Evolutionary conservation across 257 asterid species (phyloP).

Genomic region (Capsicum rhomboideum): DNA sequence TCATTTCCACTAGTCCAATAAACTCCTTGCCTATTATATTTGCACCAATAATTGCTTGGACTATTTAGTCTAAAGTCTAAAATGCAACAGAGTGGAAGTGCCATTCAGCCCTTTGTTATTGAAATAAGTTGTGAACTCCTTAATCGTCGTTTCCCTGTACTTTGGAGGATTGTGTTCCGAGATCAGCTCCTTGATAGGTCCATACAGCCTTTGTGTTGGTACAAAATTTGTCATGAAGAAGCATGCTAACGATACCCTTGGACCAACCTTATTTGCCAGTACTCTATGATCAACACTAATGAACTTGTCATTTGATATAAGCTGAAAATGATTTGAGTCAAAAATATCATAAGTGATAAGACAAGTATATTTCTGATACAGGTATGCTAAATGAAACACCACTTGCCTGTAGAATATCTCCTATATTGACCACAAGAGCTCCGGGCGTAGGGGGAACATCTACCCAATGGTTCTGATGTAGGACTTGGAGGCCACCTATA

Average conservation of each 20-base stretch:
- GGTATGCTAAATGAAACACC: background rate
- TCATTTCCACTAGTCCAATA: background rate
- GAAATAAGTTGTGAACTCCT: background rate
- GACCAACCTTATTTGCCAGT: slow-evolving; percentile 10
- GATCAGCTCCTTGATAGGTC: slow-evolving; percentile 13
- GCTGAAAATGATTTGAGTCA: slow-evolving; percentile 4
- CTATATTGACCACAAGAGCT: slow-evolving; percentile 20
- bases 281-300: slow-evolving; percentile 19
- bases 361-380: background rate
- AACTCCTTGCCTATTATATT: background rate
- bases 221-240: slow-evolving; percentile 14
- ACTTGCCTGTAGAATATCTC: slow-evolving; percentile 22
- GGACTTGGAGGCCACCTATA: slow-evolving; percentile 22
- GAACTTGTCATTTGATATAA: slow-evolving; percentile 18
- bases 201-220: slow-evolving; percentile 11
- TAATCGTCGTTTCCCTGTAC: slow-evolving; percentile 16
- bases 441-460: slow-evolving; percentile 26
- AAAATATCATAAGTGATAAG: background rate
- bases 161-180: slow-evolving; percentile 17
- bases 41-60: background rate
- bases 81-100: slow-evolving; percentile 13
- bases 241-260: slow-evolving; percentile 20
- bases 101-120: slow-evolving; percentile 13
- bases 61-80: background rate
- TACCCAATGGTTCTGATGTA: slow-evolving; percentile 24